Conservation (phyloP, 2,329 filamentous ascomycete species). For the Ceratocystis papillata region DNA sequence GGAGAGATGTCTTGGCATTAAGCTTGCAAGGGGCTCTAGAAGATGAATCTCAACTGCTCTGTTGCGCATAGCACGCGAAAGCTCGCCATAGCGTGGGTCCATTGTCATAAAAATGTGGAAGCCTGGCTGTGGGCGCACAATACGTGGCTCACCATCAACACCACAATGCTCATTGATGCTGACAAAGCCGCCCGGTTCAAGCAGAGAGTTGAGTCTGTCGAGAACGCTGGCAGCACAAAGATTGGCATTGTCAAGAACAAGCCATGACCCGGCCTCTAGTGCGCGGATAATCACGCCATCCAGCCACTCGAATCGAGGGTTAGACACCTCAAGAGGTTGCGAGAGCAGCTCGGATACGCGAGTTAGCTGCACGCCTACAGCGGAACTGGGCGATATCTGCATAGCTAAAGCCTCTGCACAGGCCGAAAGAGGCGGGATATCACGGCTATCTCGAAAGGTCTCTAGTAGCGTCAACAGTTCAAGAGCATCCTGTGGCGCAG, state of each 20-base stretch:
- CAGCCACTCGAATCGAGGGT: slow-evolving; percentile 87
- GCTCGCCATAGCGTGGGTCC: slow-evolving; percentile 81
- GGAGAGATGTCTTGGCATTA: slow-evolving; percentile 30
- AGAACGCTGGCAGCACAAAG: slow-evolving; percentile 90
- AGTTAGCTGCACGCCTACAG: slow-evolving; percentile 39
- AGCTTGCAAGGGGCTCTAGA: slow-evolving; percentile 35
- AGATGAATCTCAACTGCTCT: slow-evolving; percentile 84
- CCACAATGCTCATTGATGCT: slow-evolving; percentile 90
- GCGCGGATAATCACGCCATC: slow-evolving; percentile 87
- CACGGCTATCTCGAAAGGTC: slow-evolving; percentile 27
- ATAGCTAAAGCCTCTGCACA: slow-evolving; percentile 35
- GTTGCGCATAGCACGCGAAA: slow-evolving; percentile 95
- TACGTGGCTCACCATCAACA: slow-evolving; percentile 64
- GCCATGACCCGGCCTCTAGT: slow-evolving; percentile 75
- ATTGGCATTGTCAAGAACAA: slow-evolving; percentile 94
- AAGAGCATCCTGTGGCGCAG: slow-evolving; percentile 39
- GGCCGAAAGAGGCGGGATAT: slow-evolving; percentile 33
- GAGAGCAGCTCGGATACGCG: slow-evolving; percentile 42
- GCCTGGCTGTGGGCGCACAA: slow-evolving; percentile 70
- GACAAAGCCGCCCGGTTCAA: slow-evolving; percentile 78
- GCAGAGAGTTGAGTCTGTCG: slow-evolving; percentile 84
- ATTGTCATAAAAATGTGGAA: slow-evolving; percentile 92
- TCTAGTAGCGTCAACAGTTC: slow-evolving; percentile 43
- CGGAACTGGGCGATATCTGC: slow-evolving; percentile 36
- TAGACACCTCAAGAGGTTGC: slow-evolving; percentile 48